These are phyloP conservation scores for Pleoardoris graminearum DNA, from an alignment of 2,329 filamentous ascomycete species.

Conservation along the genomic window DNA sequence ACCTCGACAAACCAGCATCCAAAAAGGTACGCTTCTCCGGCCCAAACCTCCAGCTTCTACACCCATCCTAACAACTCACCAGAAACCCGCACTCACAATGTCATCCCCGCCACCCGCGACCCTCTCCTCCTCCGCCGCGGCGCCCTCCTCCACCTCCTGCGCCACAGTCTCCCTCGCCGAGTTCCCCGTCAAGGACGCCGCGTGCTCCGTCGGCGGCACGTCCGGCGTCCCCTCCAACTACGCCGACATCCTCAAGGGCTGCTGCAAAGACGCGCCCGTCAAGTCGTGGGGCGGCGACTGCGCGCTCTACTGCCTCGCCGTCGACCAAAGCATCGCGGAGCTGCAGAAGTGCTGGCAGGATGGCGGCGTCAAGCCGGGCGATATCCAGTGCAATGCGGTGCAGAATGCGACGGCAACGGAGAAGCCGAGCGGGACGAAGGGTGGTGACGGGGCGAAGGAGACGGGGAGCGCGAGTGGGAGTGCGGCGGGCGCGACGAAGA, in stretches of 20 bases:
- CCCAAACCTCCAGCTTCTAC: neutral
- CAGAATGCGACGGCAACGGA: constrained; percentile 34
- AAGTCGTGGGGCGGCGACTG: constrained; percentile 34
- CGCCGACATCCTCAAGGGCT: constrained; percentile 26
- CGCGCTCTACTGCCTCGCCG: constrained; percentile 35
- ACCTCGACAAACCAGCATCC: constrained; percentile 2
- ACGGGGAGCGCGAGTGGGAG: constrained; percentile 8
- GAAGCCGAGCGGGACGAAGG: constrained; percentile 19
- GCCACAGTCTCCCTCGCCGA: constrained; percentile 25
- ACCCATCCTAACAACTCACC: neutral
- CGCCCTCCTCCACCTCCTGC: constrained; percentile 25
- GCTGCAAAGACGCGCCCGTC: constrained; percentile 40
- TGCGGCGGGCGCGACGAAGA: constrained; percentile 9
- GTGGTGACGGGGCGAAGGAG: constrained; percentile 10
- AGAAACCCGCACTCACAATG: constrained; percentile 18
- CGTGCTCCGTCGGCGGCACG: constrained; percentile 34
- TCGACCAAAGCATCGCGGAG: constrained; percentile 31
- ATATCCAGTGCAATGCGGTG: constrained; percentile 33
- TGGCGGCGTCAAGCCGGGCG: constrained; percentile 22
- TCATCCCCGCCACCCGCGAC: constrained; percentile 17
- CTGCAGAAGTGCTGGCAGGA: constrained; percentile 35
- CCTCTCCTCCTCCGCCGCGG: constrained; percentile 17
- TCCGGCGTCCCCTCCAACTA: constrained; percentile 30
- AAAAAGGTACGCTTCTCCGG: neutral
- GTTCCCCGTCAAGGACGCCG: constrained; percentile 33